Conservation (phyloP, 108 stramenopile species). For the Thalassiosira profunda region DNA sequence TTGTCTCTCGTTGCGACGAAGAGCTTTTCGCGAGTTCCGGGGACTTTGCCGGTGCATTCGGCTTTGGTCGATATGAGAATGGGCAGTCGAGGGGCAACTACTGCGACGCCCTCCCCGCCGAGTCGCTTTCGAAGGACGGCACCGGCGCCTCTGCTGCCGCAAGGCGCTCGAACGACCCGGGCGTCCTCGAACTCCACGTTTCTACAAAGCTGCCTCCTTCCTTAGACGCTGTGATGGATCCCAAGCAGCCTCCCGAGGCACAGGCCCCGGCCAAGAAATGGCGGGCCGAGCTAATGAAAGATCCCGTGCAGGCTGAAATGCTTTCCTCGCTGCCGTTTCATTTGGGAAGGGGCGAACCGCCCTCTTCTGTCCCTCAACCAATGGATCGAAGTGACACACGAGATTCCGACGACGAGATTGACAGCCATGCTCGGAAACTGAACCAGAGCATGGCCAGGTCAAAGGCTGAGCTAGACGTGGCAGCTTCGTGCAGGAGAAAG, state of each 20-base stretch:
- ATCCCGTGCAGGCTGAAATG: constrained; percentile 11
- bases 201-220: constrained; percentile 37
- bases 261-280: constrained; percentile 14
- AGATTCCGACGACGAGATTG: neutral
- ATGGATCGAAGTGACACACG: no score
- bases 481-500: constrained; percentile 32
- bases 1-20: constrained; percentile 65
- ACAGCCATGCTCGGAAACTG: constrained; percentile 7
- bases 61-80: constrained; percentile 67
- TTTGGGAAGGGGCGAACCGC: no score
- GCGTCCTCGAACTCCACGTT: constrained; percentile 56
- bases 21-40: constrained; percentile 51
- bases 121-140: neutral
- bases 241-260: neutral
- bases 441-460: constrained; percentile 15
- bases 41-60: constrained; percentile 59
- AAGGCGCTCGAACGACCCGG: constrained; percentile 65
- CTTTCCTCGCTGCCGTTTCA: constrained; percentile 39
- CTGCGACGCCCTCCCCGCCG: constrained; percentile 19
- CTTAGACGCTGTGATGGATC: constrained; percentile 2
- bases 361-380: no score
- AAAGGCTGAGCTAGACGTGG: constrained; percentile 22
- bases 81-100: constrained; percentile 50
- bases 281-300: constrained; percentile 9
- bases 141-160: constrained; percentile 49